Evolutionary conservation across 1,284 basidiomycete genomes (phyloP).

Genomic region (Rhizopogon parksii): DNA sequence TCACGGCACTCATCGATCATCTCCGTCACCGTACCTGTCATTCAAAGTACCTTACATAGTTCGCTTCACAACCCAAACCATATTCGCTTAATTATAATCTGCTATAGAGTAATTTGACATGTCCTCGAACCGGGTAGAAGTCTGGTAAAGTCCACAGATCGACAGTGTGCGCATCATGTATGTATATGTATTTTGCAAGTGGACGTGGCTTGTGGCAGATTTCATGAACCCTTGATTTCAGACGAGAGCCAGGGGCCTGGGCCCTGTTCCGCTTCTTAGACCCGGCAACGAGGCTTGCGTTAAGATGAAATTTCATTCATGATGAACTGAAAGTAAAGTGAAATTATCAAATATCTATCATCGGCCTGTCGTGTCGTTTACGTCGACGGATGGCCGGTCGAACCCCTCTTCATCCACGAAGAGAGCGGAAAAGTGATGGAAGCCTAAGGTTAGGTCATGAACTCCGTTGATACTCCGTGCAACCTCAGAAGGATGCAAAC

Average conservation of each 20-base stretch:
- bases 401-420: too few species aligned
- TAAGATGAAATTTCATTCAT: conserved; percentile 1
- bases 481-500: background rate
- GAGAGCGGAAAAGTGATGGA: too few species aligned
- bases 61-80: background rate
- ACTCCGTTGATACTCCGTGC: background rate
- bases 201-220: too few species aligned
- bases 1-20: background rate
- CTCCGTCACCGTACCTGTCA: background rate
- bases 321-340: background rate
- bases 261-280: background rate
- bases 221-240: background rate
- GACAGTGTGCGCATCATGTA: background rate
- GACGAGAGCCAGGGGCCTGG: background rate
- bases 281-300: background rate
- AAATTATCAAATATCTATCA: background rate
- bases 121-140: too few species aligned
- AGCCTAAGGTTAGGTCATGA: too few species aligned
- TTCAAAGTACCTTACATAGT: background rate
- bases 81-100: too few species aligned
- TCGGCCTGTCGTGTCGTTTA: background rate
- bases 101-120: too few species aligned
- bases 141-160: background rate
- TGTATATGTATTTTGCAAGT: background rate
- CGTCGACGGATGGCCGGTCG: background rate